Percentiles rank a stretch among this genome's conserved stretches.
phyloP scores from a whole-genome alignment of 768 basidiomycete genomes.

The Bullera alba region DNA sequence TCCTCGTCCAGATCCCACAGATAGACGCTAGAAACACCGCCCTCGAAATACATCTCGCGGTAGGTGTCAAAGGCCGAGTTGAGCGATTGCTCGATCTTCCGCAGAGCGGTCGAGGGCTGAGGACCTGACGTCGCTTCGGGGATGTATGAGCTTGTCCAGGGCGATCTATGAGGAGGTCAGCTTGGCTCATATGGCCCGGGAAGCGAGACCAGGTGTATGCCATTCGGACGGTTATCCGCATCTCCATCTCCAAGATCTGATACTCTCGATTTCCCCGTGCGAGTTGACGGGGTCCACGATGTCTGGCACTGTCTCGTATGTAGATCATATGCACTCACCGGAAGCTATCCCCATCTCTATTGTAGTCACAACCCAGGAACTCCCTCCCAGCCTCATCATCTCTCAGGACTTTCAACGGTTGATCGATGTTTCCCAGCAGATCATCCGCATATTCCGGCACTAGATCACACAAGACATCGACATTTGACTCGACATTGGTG shows the following conservation, averaged over 20 bases:
- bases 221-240: no score
- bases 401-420: conserved; percentile 72
- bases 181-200: background rate
- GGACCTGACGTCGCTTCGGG: conserved; percentile 76
- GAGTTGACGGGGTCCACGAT: no score
- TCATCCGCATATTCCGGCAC: conserved; percentile 93
- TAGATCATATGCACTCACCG: conserved; percentile 57
- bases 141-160: conserved; percentile 96
- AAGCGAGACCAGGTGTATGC: no score
- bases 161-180: conserved; percentile 63
- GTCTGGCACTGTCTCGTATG: background rate
- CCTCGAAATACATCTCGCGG: conserved; percentile 97
- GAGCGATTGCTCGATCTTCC: conserved; percentile 83
- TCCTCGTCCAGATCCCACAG: conserved; percentile 97
- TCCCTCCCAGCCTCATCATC: conserved; percentile 71
- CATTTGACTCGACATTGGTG: conserved; percentile 76
- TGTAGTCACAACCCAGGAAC: conserved; percentile 90
- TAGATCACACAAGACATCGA: conserved; percentile 69
- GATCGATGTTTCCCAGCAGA: conserved; percentile 87
- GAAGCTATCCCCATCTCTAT: conserved; percentile 83
- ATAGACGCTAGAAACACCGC: conserved; percentile 94
- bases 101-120: conserved; percentile 69
- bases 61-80: conserved; percentile 98
- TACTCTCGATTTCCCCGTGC: no score
- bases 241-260: no score